A percentile compares a stretch with the other conserved stretches of the same genome.
Conservation (phyloP, 2,329 filamentous ascomycete species). For the Furcasterigmium furcatum region DNA sequence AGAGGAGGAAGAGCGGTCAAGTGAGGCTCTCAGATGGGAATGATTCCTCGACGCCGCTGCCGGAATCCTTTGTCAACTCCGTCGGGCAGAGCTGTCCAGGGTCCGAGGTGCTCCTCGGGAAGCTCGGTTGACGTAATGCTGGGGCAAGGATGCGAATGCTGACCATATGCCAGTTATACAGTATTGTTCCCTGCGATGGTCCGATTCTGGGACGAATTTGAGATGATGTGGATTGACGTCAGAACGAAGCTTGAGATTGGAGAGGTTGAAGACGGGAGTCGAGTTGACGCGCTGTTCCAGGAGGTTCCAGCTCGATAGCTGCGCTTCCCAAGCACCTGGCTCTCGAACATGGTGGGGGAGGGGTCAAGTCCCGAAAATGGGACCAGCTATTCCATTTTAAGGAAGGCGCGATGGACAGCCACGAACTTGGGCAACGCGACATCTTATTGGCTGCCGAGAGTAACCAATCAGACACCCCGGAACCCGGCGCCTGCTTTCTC, state of each 20-base stretch:
- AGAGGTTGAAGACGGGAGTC: no score
- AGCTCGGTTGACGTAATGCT: background rate
- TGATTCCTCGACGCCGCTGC: no score
- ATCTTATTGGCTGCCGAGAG: conserved; percentile 3
- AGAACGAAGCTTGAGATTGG: no score
- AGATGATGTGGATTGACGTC: background rate
- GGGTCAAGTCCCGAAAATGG: background rate
- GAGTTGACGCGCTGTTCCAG: no score
- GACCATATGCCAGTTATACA: background rate
- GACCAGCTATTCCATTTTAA: background rate
- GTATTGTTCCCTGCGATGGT: background rate
- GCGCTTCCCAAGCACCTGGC: background rate
- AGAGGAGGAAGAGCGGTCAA: no score
- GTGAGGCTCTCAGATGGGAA: no score
- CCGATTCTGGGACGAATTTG: background rate
- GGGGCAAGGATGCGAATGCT: background rate
- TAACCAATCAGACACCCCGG: conserved; percentile 5
- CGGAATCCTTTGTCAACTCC: no score
- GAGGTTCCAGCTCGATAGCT: no score
- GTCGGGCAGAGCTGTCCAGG: background rate
- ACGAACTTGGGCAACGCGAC: background rate
- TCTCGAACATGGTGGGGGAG: background rate
- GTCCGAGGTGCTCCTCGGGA: background rate
- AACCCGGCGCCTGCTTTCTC: background rate
- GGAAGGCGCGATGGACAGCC: background rate